Conservation (phyloP, 306 rosid species). For the Myrica gale region DNA sequence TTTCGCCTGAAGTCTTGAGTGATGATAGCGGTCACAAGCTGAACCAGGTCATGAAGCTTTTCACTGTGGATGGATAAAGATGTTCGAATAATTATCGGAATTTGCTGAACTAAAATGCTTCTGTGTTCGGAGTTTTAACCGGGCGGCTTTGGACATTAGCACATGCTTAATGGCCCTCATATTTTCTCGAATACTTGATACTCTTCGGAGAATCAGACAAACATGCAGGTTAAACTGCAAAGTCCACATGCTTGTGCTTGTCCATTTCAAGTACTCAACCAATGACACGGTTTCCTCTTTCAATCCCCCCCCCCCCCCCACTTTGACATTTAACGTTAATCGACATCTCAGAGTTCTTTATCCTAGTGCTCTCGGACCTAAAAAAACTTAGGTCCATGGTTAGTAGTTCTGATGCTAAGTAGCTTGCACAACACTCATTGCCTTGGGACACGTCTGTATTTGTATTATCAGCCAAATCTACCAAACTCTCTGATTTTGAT, state of each 20-base stretch:
- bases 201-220: slow-evolving; percentile 26
- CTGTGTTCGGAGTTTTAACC: slow-evolving; percentile 23
- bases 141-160: slow-evolving; percentile 25
- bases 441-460: not conserved
- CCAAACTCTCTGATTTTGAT: not conserved
- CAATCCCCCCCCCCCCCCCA: no score
- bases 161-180: slow-evolving; percentile 32
- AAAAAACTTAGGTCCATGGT: not conserved
- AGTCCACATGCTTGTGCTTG: slow-evolving; percentile 21
- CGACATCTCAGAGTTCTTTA: not conserved
- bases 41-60: slow-evolving; percentile 27
- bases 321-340: not conserved
- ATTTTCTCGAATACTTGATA: slow-evolving; percentile 16
- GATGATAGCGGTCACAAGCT: slow-evolving; percentile 51
- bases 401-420: not conserved
- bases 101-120: slow-evolving; percentile 25
- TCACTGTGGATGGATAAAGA: slow-evolving; percentile 27
- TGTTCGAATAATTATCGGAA: slow-evolving; percentile 30
- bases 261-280: slow-evolving; percentile 13
- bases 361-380: not conserved
- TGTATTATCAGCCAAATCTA: not conserved
- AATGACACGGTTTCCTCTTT: slow-evolving; percentile 15
- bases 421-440: slow-evolving; percentile 6
- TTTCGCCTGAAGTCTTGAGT: slow-evolving; percentile 26
- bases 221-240: slow-evolving; percentile 29